A percentile compares a stretch with the other conserved stretches of the same genome.
These are phyloP conservation scores for Cornus suecica DNA, from an alignment of 148 eudicot species.

Conservation along the genomic window DNA sequence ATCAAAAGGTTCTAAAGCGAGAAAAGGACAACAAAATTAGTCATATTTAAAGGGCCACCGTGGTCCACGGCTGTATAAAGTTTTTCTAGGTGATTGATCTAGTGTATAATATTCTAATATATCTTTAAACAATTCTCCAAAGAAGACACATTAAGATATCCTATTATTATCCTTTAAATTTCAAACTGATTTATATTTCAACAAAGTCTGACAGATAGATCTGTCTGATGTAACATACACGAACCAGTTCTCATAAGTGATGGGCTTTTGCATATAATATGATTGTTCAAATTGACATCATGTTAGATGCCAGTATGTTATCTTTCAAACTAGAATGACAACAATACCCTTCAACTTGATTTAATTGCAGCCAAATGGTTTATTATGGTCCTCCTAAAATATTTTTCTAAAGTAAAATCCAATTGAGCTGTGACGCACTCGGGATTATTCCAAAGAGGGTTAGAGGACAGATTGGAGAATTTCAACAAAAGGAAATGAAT, in stretches of 20 bases:
- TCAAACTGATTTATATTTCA: background rate
- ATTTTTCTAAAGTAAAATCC: no score
- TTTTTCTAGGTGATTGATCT: background rate
- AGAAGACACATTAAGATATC: background rate
- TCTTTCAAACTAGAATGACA: background rate
- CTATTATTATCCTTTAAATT: background rate
- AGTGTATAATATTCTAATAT: background rate
- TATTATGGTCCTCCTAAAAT: conserved; percentile 8
- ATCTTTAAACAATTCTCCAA: background rate
- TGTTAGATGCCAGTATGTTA: no score
- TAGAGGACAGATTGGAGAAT: background rate
- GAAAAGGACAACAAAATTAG: background rate
- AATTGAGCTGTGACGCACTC: conserved; percentile 25
- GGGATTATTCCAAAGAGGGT: background rate
- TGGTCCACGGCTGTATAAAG: background rate
- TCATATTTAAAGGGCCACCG: conserved; percentile 1
- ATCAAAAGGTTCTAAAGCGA: conserved; percentile 1
- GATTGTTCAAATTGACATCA: background rate
- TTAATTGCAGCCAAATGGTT: background rate
- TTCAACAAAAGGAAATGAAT: background rate
- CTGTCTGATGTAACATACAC: background rate
- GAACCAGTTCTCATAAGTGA: background rate
- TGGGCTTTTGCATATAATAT: background rate
- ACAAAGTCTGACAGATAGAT: conserved; percentile 5
- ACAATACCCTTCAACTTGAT: background rate